Percentiles rank a stretch among this genome's conserved stretches.
Evolutionary conservation across 148 eudicot species (phyloP).

Genomic region (Amaranthus cruentus): DNA sequence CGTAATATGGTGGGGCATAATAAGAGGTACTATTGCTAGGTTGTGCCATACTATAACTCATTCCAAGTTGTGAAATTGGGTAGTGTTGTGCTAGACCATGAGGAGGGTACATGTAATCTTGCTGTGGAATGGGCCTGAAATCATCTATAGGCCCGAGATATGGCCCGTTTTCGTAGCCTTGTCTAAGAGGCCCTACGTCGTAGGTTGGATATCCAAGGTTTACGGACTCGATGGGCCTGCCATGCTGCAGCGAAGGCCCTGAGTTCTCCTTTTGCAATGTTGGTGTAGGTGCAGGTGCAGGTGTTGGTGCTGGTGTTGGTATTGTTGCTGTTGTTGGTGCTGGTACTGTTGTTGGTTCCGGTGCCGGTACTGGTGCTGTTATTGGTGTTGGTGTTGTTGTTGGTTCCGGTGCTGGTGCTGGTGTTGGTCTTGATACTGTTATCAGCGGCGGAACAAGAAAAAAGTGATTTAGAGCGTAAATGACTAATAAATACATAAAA

Average conservation of each 20-base stretch:
- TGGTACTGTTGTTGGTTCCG: background rate
- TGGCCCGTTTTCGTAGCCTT: slow-evolving; percentile 4
- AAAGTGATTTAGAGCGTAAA: no score
- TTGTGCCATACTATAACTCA: slow-evolving; percentile 31
- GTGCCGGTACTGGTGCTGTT: background rate
- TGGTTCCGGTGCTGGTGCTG: background rate
- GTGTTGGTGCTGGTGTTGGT: background rate
- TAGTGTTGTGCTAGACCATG: background rate
- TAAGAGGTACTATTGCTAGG: slow-evolving; percentile 19
- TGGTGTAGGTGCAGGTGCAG: background rate
- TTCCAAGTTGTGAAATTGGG: slow-evolving; percentile 13
- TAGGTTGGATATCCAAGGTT: background rate
- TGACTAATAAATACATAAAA: no score
- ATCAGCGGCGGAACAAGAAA: no score
- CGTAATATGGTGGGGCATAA: slow-evolving; percentile 22
- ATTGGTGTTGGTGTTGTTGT: background rate
- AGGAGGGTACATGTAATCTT: slow-evolving; percentile 6
- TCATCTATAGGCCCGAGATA: slow-evolving; percentile 8
- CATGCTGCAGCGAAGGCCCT: slow-evolving; percentile 8
- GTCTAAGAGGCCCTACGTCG: slow-evolving; percentile 12
- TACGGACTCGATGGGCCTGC: slow-evolving; percentile 13
- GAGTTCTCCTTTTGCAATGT: background rate
- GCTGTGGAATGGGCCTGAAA: slow-evolving; percentile 16
- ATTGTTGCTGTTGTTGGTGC: background rate
- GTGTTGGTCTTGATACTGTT: no score